These are phyloP conservation scores for Fusarium subglutinans DNA, from an alignment of 2,329 filamentous ascomycete species.

Conservation along the genomic window DNA sequence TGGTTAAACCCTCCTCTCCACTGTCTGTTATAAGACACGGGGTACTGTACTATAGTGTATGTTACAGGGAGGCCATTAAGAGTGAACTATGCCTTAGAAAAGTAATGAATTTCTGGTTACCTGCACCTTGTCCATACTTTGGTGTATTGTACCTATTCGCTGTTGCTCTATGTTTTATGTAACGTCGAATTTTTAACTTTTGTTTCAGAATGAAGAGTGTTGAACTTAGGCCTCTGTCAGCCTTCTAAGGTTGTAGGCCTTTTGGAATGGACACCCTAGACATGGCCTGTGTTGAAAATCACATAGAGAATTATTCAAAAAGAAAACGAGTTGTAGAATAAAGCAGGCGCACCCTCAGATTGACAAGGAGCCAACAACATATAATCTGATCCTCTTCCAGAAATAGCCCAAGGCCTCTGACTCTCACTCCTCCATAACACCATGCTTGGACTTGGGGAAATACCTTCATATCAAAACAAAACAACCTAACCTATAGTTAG, in stretches of 20 bases:
- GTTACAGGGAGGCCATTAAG: not conserved
- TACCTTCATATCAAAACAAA: not conserved
- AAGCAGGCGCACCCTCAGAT: too few species aligned
- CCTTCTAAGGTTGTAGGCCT: too few species aligned
- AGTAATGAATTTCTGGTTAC: not conserved
- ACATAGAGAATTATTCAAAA: too few species aligned
- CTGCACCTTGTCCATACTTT: not conserved
- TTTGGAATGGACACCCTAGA: too few species aligned
- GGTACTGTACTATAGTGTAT: not conserved
- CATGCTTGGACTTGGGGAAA: not conserved
- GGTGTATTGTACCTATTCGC: not conserved
- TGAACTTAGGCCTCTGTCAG: too few species aligned
- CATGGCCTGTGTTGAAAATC: not conserved
- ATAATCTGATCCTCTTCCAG: too few species aligned
- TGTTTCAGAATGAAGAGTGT: too few species aligned
- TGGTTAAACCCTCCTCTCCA: not conserved
- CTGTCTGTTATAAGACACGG: not conserved
- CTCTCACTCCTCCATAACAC: not conserved
- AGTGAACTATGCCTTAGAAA: not conserved
- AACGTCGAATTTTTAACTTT: not conserved
- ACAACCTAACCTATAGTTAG: not conserved
- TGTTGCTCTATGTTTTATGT: not conserved
- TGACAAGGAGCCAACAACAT: too few species aligned
- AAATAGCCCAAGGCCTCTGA: too few species aligned
- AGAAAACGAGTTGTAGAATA: too few species aligned